phyloP scores from a whole-genome alignment of 2,329 filamentous ascomycete genomes.

The Scolecobasidium constrictum region DNA sequence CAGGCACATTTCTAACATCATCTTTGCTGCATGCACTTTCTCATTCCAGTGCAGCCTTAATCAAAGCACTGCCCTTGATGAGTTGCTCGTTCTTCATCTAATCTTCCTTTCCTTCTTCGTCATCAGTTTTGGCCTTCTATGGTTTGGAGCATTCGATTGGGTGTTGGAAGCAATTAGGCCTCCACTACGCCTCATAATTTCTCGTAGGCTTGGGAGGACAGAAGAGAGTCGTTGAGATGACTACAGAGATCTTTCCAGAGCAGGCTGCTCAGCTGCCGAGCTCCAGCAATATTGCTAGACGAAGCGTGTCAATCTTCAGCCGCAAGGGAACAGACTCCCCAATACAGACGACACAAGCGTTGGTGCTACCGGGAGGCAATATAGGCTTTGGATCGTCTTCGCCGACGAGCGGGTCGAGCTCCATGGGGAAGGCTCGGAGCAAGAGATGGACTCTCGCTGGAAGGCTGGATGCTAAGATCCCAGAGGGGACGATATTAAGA shows the following conservation, averaged over 20 bases:
- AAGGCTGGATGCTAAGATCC: conserved; percentile 4
- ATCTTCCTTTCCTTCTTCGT: conserved; percentile 2
- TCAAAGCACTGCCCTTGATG: conserved; percentile 6
- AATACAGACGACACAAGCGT: conserved; percentile 10
- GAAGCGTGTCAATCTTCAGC: conserved; percentile 52
- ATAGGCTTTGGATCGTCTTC: conserved; percentile 6
- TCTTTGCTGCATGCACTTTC: not conserved
- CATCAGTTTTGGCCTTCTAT: not conserved
- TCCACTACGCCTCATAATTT: not conserved
- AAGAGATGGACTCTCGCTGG: conserved; percentile 6
- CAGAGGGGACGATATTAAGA: conserved; percentile 21
- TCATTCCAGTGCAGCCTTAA: not conserved
- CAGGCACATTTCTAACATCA: too few relatives aligned
- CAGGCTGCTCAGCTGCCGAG: not conserved
- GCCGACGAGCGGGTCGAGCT: conserved; percentile 6
- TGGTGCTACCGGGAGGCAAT: conserved; percentile 11
- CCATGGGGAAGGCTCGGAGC: not conserved
- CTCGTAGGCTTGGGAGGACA: too few relatives aligned
- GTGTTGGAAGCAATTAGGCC: not conserved
- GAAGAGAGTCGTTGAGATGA: too few relatives aligned
- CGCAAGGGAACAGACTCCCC: conserved; percentile 11
- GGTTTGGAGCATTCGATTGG: not conserved
- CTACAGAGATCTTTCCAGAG: not conserved
- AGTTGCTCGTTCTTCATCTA: not conserved
- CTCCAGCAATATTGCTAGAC: conserved; percentile 15